Conservation (phyloP, 495 filamentous ascomycete species). For the Pseudoneurospora amorphoporcata region DNA sequence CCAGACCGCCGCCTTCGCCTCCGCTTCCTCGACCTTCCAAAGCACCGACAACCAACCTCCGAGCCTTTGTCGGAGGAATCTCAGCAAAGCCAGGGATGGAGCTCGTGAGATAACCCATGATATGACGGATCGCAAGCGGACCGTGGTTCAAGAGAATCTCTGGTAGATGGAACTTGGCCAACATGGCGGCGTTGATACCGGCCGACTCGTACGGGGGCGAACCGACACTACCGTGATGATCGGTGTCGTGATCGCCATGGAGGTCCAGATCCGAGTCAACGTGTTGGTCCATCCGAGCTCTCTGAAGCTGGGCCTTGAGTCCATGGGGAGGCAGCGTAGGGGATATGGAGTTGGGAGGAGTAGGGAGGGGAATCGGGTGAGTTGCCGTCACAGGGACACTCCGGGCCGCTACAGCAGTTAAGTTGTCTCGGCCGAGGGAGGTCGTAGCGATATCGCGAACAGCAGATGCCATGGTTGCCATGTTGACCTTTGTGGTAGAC, state of each 20-base stretch:
- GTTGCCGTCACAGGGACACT: conserved; percentile 45
- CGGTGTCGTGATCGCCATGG: conserved; percentile 57
- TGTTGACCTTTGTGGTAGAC: conserved; percentile 30
- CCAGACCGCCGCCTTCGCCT: conserved; percentile 51
- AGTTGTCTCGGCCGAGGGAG: conserved; percentile 47
- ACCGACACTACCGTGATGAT: conserved; percentile 33
- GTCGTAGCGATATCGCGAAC: conserved; percentile 62
- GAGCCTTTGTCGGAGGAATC: conserved; percentile 85
- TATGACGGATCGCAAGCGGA: conserved; percentile 84
- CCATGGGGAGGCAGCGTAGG: conserved; percentile 76
- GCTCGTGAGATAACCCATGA: conserved; percentile 87
- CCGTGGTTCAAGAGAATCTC: conserved; percentile 83
- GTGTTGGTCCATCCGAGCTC: conserved; percentile 46
- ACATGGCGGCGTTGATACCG: conserved; percentile 76
- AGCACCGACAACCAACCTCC: conserved; percentile 76
- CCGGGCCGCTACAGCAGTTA: conserved; percentile 50
- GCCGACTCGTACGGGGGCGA: conserved; percentile 56
- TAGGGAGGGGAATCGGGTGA: conserved; percentile 66
- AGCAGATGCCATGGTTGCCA: conserved; percentile 52
- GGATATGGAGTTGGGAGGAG: conserved; percentile 93
- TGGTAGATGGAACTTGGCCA: conserved; percentile 87
- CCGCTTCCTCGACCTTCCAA: conserved; percentile 63
- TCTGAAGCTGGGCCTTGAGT: conserved; percentile 52
- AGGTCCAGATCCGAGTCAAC: conserved; percentile 86
- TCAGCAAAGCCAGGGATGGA: conserved; percentile 86